Evolutionary conservation across 345 rosid genomes (phyloP).

Genomic region (Hypericum perforatum): DNA sequence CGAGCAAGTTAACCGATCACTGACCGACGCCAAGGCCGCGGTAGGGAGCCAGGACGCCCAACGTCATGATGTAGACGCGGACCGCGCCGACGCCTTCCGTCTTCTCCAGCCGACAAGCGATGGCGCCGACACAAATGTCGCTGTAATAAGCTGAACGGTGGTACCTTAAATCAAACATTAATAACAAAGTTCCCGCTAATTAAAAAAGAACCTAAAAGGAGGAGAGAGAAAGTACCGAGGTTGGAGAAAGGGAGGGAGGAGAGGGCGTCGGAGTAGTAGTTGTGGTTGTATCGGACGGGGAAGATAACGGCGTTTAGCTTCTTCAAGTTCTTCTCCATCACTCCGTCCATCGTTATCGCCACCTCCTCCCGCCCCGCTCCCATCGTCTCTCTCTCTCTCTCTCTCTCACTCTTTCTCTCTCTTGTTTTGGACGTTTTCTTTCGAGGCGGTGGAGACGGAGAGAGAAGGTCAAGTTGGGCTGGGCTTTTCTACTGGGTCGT

Average conservation of each 20-base stretch:
- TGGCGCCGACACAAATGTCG: slow-evolving; percentile 93
- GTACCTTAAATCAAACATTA: no score
- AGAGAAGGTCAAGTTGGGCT: no score
- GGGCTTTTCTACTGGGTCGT: no score
- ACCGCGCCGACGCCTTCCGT: slow-evolving; percentile 66
- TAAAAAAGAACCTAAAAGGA: background rate
- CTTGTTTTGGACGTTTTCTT: no score
- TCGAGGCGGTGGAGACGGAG: no score
- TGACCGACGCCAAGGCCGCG: slow-evolving; percentile 87
- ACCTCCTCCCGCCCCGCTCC: slow-evolving; percentile 32
- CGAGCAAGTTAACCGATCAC: no score
- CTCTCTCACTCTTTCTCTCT: no score
- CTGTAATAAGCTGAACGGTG: slow-evolving; percentile 64
- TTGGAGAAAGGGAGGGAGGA: slow-evolving; percentile 81
- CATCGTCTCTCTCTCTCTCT: no score
- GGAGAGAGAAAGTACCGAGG: slow-evolving; percentile 39
- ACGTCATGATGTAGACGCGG: slow-evolving; percentile 88
- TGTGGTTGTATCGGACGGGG: slow-evolving; percentile 90
- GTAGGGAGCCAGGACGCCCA: slow-evolving; percentile 95
- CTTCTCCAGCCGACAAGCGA: slow-evolving; percentile 92
- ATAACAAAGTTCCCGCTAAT: background rate
- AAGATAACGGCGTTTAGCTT: slow-evolving; percentile 85
- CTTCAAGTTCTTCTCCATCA: slow-evolving; percentile 91
- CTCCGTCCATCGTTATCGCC: slow-evolving; percentile 72
- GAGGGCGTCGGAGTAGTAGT: slow-evolving; percentile 80